Percentiles rank a stretch among this genome's conserved stretches.
phyloP scores from a whole-genome alignment of 495 filamentous ascomycete species.

The Melanomma pulvis-pyrius region DNA sequence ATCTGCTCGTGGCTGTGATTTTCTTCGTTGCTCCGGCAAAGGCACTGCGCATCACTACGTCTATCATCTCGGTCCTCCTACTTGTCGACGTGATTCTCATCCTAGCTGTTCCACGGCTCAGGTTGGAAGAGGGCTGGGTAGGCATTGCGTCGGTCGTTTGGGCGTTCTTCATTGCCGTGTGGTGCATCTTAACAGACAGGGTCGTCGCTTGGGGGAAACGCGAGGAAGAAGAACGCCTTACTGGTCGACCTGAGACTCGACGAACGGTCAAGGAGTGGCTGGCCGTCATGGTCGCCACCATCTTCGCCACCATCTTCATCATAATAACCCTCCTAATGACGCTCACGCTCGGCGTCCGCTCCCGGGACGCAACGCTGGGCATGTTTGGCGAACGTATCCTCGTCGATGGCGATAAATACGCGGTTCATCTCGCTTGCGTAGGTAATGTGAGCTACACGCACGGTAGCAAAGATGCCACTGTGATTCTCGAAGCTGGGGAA shows the following conservation, averaged over 20 bases:
- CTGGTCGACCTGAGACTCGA: slow-evolving; percentile 83
- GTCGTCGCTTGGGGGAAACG: slow-evolving; percentile 86
- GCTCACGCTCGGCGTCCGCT: slow-evolving; percentile 73
- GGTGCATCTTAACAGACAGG: slow-evolving; percentile 65
- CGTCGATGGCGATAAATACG: slow-evolving; percentile 80
- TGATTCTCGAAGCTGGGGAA: slow-evolving; percentile 82
- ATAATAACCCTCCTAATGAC: slow-evolving; percentile 72
- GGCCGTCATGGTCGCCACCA: slow-evolving; percentile 74
- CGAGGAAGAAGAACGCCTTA: slow-evolving; percentile 90
- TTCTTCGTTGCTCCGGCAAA: slow-evolving; percentile 86
- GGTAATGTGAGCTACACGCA: slow-evolving; percentile 59
- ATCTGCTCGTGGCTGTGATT: slow-evolving; percentile 73
- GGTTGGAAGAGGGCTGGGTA: slow-evolving; percentile 86
- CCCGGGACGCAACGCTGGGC: slow-evolving; percentile 70
- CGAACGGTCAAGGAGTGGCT: slow-evolving; percentile 81
- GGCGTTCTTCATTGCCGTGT: slow-evolving; percentile 65
- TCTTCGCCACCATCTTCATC: slow-evolving; percentile 67
- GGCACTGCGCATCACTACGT: slow-evolving; percentile 68
- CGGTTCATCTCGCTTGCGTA: slow-evolving; percentile 81
- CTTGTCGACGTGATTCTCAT: slow-evolving; percentile 79
- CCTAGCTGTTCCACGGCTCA: slow-evolving; percentile 66
- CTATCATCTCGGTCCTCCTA: slow-evolving; percentile 70
- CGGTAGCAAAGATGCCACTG: slow-evolving; percentile 63
- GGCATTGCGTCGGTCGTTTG: slow-evolving; percentile 84
- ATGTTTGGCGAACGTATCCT: slow-evolving; percentile 72